Evolutionary conservation across 139 green algal species (phyloP).

Genomic region (Monoraphidium neglectum): DNA sequence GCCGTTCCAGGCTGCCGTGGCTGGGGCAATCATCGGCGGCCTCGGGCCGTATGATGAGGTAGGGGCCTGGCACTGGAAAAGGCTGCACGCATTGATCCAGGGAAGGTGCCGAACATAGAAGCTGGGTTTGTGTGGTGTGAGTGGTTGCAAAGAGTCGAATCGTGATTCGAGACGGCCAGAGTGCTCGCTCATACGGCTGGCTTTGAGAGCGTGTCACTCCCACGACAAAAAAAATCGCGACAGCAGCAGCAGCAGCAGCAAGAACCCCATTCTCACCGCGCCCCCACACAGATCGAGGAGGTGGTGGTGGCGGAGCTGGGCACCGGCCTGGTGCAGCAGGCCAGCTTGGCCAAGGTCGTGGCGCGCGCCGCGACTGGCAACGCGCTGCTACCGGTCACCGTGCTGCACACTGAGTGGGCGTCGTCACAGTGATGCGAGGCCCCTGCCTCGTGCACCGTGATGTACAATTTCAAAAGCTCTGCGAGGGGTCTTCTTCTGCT

Average conservation of each 20-base stretch:
- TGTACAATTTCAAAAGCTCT: too few species aligned
- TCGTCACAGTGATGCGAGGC: too few species aligned
- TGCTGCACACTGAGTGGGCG: not conserved
- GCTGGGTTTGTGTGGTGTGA: not conserved
- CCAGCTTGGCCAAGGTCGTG: constrained; percentile 4
- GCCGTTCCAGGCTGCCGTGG: constrained; percentile 77
- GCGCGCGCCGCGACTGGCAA: not conserved
- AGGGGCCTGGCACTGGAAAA: too few species aligned
- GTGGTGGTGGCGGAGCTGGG: constrained; percentile 70
- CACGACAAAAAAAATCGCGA: too few species aligned
- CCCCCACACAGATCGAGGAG: constrained; percentile 41
- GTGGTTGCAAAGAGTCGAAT: not conserved
- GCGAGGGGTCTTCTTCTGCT: too few species aligned
- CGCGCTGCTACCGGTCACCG: constrained; percentile 6
- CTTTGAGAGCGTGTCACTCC: too few species aligned
- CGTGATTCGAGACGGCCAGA: not conserved
- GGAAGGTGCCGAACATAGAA: not conserved
- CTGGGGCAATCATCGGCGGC: constrained; percentile 60
- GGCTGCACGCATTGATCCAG: too few species aligned
- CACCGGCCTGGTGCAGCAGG: constrained; percentile 48
- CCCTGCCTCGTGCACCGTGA: too few species aligned
- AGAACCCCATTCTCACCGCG: not conserved
- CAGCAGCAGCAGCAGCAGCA: not conserved
- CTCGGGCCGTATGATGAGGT: constrained; percentile 60
- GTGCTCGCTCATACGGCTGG: not conserved